Evolutionary conservation across 2,329 filamentous ascomycete genomes (phyloP).

Genomic region (Aciculosporium take): DNA sequence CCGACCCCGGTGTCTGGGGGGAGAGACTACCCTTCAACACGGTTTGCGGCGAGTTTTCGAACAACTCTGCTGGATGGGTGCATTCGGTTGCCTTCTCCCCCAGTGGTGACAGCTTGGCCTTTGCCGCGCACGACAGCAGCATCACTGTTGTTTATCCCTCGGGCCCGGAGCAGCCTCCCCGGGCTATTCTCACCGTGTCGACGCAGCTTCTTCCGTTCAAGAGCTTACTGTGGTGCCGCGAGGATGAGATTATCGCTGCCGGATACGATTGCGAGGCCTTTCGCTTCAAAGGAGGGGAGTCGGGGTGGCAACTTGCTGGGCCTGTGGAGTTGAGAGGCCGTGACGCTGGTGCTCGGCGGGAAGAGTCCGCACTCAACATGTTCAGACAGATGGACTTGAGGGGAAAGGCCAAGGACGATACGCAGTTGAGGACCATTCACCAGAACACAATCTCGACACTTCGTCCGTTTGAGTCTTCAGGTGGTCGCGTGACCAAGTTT

Average conservation of each 20-base stretch:
- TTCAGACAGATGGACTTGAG: conserved; percentile 98
- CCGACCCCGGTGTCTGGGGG: conserved; percentile 81
- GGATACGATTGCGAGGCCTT: conserved; percentile 87
- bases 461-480: conserved; percentile 55
- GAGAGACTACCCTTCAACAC: conserved; percentile 96
- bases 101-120: conserved; percentile 82
- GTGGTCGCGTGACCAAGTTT: conserved; percentile 58
- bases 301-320: conserved; percentile 73
- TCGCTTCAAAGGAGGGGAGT: conserved; percentile 64
- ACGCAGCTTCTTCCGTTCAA: conserved; percentile 88
- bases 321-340: conserved; percentile 63
- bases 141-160: conserved; percentile 93
- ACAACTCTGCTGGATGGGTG: conserved; percentile 94
- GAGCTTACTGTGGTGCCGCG: conserved; percentile 81
- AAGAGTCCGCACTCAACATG: conserved; percentile 95
- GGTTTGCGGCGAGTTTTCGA: conserved; percentile 89
- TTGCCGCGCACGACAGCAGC: conserved; percentile 88
- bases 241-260: conserved; percentile 87
- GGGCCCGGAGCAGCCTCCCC: conserved; percentile 77
- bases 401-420: conserved; percentile 83
- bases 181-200: conserved; percentile 76
- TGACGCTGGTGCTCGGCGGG: conserved; percentile 48
- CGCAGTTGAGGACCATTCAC: conserved; percentile 85
- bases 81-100: conserved; percentile 90
- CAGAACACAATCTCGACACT: conserved; percentile 91